Percentiles rank a stretch among this genome's conserved stretches.
Conservation (phyloP, 2,329 filamentous ascomycete species). For the Phoma sp. region DNA sequence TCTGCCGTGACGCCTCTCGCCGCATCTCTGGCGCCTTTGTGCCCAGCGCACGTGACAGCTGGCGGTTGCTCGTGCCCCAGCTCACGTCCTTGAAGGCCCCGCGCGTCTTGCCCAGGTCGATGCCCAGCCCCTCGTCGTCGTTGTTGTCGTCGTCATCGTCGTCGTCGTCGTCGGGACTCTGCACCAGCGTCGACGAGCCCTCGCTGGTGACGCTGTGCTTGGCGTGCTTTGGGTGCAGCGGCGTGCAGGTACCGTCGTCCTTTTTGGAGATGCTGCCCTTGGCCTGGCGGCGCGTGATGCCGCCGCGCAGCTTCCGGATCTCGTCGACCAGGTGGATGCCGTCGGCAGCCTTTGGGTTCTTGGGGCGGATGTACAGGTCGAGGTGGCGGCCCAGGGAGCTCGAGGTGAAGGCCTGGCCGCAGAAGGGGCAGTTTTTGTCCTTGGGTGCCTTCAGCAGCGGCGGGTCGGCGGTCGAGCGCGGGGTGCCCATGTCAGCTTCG, state of each 20-base stretch:
- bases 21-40: conserved; percentile 54
- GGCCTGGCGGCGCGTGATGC: conserved; percentile 85
- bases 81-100: conserved; percentile 64
- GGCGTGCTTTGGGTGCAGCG: conserved; percentile 17
- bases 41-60: conserved; percentile 56
- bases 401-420: conserved; percentile 87
- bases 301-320: conserved; percentile 81
- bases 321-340: conserved; percentile 89
- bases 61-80: conserved; percentile 83
- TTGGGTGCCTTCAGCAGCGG: conserved; percentile 65
- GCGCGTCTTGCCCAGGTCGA: conserved; percentile 42
- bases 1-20: conserved; percentile 43
- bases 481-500: conserved; percentile 43
- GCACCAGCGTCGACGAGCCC: conserved; percentile 34
- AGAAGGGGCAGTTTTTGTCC: conserved; percentile 89
- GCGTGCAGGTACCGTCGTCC: conserved; percentile 56
- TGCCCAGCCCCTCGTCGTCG: conserved; percentile 3
- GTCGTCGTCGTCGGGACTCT: conserved; percentile 29
- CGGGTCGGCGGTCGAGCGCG: conserved; percentile 16
- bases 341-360: conserved; percentile 86
- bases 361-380: conserved; percentile 91
- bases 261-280: conserved; percentile 66
- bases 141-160: conserved; percentile 13
- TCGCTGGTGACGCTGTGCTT: conserved; percentile 34
- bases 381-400: conserved; percentile 86